These are phyloP conservation scores for Danielozyma ontarioensis DNA, from an alignment of 805 yeast genomes.

Conservation along the genomic window DNA sequence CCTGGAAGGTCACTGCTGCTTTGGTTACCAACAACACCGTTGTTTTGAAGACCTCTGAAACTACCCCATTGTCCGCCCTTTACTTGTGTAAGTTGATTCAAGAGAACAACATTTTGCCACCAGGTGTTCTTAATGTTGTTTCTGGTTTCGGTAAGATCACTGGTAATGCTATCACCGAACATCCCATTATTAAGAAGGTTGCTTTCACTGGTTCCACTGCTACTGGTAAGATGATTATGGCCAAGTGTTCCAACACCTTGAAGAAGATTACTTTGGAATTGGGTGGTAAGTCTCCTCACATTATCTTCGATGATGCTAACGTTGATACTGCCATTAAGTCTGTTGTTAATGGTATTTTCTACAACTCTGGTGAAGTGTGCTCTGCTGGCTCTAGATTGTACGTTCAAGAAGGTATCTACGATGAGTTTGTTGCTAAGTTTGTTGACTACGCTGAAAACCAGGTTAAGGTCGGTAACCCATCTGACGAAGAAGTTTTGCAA, in stretches of 20 bases:
- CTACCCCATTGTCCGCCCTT: constrained; percentile 86
- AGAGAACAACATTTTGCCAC: constrained; percentile 79
- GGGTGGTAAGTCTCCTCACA: constrained; percentile 95
- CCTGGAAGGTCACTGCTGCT: constrained; percentile 95
- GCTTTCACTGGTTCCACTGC: constrained; percentile 96
- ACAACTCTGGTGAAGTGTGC: constrained; percentile 94
- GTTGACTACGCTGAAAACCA: constrained; percentile 48
- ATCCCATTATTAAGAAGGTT: constrained; percentile 78
- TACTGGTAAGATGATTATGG: constrained; percentile 82
- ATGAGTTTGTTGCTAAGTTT: constrained; percentile 62
- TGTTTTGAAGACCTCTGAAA: constrained; percentile 86
- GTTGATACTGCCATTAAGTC: constrained; percentile 68
- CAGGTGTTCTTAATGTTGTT: constrained; percentile 84
- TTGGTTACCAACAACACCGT: constrained; percentile 85
- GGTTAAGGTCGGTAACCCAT: constrained; percentile 77
- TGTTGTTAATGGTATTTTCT: constrained; percentile 79
- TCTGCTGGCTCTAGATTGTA: constrained; percentile 91
- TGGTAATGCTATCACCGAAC: constrained; percentile 75
- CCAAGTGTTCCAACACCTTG: constrained; percentile 66
- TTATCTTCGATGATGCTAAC: constrained; percentile 83
- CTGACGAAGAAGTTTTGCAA: constrained; percentile 70
- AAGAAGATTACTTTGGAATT: constrained; percentile 91
- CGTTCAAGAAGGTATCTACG: constrained; percentile 81
- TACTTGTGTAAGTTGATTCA: constrained; percentile 62
- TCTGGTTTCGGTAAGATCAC: constrained; percentile 84